Conservation (phyloP, 495 filamentous ascomycete species). For the Tuber magnatum region DNA sequence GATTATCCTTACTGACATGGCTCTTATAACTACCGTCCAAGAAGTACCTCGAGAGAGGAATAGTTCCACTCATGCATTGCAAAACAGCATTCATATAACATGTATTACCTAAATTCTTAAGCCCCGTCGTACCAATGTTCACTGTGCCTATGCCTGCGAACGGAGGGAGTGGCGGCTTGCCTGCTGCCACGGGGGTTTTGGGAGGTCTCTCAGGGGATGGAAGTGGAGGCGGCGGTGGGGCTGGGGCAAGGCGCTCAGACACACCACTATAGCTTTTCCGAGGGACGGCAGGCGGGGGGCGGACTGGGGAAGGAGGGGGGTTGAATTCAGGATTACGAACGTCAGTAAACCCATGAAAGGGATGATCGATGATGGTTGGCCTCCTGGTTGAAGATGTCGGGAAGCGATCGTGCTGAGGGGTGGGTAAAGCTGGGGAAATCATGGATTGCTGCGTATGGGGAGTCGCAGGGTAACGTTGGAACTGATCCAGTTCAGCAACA, state of each 20-base stretch:
- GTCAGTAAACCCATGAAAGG: slow-evolving; percentile 39
- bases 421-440: slow-evolving; percentile 45
- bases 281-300: slow-evolving; percentile 78
- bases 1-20: slow-evolving; percentile 51
- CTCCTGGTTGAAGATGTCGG: background rate
- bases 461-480: slow-evolving; percentile 38
- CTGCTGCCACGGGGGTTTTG: slow-evolving; percentile 18
- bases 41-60: slow-evolving; percentile 64
- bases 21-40: slow-evolving; percentile 48
- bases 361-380: slow-evolving; percentile 34
- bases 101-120: slow-evolving; percentile 69
- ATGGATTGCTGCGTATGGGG: slow-evolving; percentile 33
- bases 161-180: slow-evolving; percentile 20
- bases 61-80: slow-evolving; percentile 72
- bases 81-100: slow-evolving; percentile 90
- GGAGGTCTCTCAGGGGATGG: slow-evolving; percentile 44
- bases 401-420: slow-evolving; percentile 27
- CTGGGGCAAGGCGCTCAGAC: slow-evolving; percentile 56
- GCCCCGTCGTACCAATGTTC: slow-evolving; percentile 53
- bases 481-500: slow-evolving; percentile 4
- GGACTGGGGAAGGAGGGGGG: slow-evolving; percentile 48
- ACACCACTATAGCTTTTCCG: slow-evolving; percentile 84
- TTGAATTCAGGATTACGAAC: slow-evolving; percentile 41
- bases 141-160: slow-evolving; percentile 33
- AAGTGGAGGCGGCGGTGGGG: slow-evolving; percentile 46